phyloP scores from a whole-genome alignment of 1,284 basidiomycete species.

The Fomes fomentarius region DNA sequence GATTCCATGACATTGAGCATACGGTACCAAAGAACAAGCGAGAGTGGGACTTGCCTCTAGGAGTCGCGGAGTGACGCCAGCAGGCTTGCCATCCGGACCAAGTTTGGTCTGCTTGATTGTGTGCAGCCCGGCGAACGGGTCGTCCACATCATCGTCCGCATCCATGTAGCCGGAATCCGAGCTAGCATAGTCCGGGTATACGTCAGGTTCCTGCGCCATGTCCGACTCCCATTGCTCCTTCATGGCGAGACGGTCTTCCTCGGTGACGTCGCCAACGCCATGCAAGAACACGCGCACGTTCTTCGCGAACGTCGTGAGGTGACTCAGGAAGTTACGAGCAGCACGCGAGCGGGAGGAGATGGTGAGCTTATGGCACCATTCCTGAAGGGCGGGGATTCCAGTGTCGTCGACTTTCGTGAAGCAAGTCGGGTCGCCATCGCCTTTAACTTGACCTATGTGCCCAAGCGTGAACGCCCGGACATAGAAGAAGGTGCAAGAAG shows the following conservation, averaged over 20 bases:
- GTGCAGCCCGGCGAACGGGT: conserved; percentile 25
- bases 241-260: conserved; percentile 48
- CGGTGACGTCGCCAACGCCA: conserved; percentile 54
- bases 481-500: no score
- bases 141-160: conserved; percentile 35
- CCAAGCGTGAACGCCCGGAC: no score
- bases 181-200: conserved; percentile 27
- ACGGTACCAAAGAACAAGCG: no score
- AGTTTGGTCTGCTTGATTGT: conserved; percentile 43
- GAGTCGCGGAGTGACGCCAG: conserved; percentile 51
- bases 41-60: conserved; percentile 37
- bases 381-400: conserved; percentile 56
- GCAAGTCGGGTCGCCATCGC: conserved; percentile 59
- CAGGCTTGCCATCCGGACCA: conserved; percentile 42
- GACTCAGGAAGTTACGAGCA: conserved; percentile 48
- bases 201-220: conserved; percentile 26
- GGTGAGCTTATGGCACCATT: conserved; percentile 62
- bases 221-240: conserved; percentile 57
- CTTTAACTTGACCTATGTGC: conserved; percentile 51
- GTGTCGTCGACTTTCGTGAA: conserved; percentile 59
- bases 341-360: conserved; percentile 56
- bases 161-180: neutral
- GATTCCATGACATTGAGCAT: no score
- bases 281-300: conserved; percentile 51
- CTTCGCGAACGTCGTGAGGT: conserved; percentile 51